Percentiles rank a stretch among this genome's conserved stretches.
These are phyloP conservation scores for Ascosphaera apis DNA, from an alignment of 2,329 filamentous ascomycete genomes.

Conservation along the genomic window DNA sequence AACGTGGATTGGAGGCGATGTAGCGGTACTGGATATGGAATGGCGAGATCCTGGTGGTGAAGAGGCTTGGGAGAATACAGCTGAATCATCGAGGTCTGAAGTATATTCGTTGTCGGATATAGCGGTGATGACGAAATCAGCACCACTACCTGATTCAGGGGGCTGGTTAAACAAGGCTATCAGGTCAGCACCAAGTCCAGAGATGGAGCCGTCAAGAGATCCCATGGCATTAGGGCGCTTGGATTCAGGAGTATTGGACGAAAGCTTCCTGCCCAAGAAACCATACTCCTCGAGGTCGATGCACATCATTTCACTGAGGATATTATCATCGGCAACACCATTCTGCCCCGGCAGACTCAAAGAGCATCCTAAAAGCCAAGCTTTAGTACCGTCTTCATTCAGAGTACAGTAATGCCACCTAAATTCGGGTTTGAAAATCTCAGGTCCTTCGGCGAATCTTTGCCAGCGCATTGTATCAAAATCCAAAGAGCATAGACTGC, in stretches of 20 bases:
- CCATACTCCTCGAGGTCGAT: conserved; percentile 85
- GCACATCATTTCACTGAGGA: conserved; percentile 80
- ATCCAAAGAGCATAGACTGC: conserved; percentile 73
- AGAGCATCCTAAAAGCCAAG: conserved; percentile 85
- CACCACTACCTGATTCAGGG: conserved; percentile 62
- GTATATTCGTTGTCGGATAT: conserved; percentile 39
- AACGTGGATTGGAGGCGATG: conserved; percentile 72
- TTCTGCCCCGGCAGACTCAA: conserved; percentile 47
- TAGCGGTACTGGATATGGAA: conserved; percentile 16
- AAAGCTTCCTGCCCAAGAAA: conserved; percentile 57
- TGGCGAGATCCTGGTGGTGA: conserved; percentile 8
- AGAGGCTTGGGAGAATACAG: conserved; percentile 17
- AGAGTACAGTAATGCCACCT: conserved; percentile 97
- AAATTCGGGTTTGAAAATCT: conserved; percentile 79
- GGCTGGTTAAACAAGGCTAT: conserved; percentile 69
- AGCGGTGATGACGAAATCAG: conserved; percentile 80
- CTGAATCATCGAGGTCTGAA: conserved; percentile 43
- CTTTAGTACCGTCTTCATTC: conserved; percentile 85
- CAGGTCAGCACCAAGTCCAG: conserved; percentile 61
- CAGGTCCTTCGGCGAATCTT: conserved; percentile 77
- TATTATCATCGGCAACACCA: conserved; percentile 59
- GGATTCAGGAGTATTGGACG: conserved; percentile 29
- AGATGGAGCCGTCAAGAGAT: conserved; percentile 12
- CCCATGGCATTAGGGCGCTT: conserved; percentile 10
- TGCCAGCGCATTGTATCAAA: conserved; percentile 78